Evolutionary conservation across 2,329 filamentous ascomycete species (phyloP).

Genomic region (Dactylellina sp.): DNA sequence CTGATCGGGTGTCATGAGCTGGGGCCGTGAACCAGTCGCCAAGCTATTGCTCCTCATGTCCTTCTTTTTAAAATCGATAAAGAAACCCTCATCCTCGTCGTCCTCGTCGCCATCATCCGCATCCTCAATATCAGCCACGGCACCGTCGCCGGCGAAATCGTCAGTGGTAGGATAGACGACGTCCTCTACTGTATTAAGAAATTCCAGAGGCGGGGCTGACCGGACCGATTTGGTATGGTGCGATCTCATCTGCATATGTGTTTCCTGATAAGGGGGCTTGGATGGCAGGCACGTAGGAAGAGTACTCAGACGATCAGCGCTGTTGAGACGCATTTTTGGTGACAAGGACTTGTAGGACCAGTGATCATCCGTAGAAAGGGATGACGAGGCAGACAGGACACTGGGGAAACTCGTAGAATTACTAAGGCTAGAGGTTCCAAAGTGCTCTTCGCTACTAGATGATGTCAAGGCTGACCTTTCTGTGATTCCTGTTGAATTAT

Average conservation of each 20-base stretch:
- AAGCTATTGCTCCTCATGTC: conserved; percentile 51
- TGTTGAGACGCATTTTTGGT: conserved; percentile 51
- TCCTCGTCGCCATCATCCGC: conserved; percentile 57
- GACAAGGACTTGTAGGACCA: conserved; percentile 45
- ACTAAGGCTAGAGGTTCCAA: conserved; percentile 60
- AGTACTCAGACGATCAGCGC: conserved; percentile 38
- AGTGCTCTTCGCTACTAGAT: conserved; percentile 60
- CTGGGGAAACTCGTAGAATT: conserved; percentile 61
- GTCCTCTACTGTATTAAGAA: conserved; percentile 49
- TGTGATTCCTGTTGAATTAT: conserved; percentile 19
- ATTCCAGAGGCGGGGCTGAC: conserved; percentile 52
- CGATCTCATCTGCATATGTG: conserved; percentile 51
- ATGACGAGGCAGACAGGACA: conserved; percentile 59
- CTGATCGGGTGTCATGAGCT: conserved; percentile 36
- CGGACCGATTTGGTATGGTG: conserved; percentile 40
- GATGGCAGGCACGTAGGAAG: conserved; percentile 41
- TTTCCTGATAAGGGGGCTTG: conserved; percentile 54
- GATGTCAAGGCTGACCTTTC: conserved; percentile 56
- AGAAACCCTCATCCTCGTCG: conserved; percentile 58
- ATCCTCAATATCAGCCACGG: conserved; percentile 58
- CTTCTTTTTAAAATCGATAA: conserved; percentile 56
- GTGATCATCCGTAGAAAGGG: conserved; percentile 59
- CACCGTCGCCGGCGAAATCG: conserved; percentile 54
- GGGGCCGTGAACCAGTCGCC: conserved; percentile 33
- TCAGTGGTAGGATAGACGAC: conserved; percentile 22